Conservation (phyloP, 192 early-diverging fungal species). For the Mortierella antarctica region DNA sequence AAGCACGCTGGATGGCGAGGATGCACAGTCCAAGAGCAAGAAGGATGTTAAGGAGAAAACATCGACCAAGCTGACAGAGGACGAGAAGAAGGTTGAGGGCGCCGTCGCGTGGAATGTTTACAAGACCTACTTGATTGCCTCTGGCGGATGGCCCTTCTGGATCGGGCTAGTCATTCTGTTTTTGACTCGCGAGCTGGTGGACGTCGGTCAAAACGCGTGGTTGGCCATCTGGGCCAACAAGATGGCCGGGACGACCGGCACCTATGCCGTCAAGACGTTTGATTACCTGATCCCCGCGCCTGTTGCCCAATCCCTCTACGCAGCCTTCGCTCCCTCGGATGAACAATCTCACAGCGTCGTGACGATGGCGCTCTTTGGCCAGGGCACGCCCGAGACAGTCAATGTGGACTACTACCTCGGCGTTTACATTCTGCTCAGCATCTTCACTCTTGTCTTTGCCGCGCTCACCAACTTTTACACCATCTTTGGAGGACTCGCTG, state of each 20-base stretch:
- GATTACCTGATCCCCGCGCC: constrained; percentile 25
- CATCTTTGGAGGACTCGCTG: constrained; percentile 61
- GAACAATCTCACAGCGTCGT: constrained; percentile 5
- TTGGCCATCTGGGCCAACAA: constrained; percentile 34
- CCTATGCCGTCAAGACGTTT: constrained; percentile 31
- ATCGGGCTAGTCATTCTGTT: constrained; percentile 60
- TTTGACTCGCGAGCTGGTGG: constrained; percentile 56
- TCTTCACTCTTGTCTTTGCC: constrained; percentile 50
- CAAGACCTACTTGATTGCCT: constrained; percentile 77
- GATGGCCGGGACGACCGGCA: constrained; percentile 31
- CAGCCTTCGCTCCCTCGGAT: constrained; percentile 20
- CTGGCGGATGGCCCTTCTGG: constrained; percentile 77
- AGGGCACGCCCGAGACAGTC: constrained; percentile 42
- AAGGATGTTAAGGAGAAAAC: constrained; percentile 52
- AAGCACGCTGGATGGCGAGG: constrained; percentile 55
- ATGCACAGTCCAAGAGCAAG: constrained; percentile 43
- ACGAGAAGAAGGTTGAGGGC: constrained; percentile 88
- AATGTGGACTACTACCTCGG: constrained; percentile 71
- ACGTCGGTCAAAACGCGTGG: constrained; percentile 73
- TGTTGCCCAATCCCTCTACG: constrained; percentile 24
- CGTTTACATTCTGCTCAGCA: constrained; percentile 70
- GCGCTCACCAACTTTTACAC: constrained; percentile 56
- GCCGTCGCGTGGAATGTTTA: constrained; percentile 82
- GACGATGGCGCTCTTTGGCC: constrained; percentile 34
- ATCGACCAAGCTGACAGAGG: constrained; percentile 75